Percentiles rank a stretch among this genome's conserved stretches.
Evolutionary conservation across 345 rosid species (phyloP).

Genomic region (Eutrema japonicum): DNA sequence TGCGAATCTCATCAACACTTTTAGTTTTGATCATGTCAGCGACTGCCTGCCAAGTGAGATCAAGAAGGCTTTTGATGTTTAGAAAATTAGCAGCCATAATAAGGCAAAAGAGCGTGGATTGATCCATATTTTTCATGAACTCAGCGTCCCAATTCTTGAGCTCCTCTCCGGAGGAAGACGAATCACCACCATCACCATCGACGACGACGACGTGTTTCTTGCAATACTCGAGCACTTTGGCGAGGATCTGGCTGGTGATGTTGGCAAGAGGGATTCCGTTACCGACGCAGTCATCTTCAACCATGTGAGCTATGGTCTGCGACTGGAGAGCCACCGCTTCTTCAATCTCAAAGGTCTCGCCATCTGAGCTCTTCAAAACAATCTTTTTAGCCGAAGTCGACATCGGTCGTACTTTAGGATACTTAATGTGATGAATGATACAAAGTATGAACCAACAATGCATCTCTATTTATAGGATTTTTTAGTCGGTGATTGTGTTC

Average conservation of each 20-base stretch:
- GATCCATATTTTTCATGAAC: neutral
- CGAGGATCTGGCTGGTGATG: neutral
- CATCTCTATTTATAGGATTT: too few species aligned
- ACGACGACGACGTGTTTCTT: neutral
- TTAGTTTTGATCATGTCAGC: conserved; percentile 6
- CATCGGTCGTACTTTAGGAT: neutral
- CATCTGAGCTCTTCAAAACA: conserved; percentile 5
- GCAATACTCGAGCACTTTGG: conserved; percentile 21
- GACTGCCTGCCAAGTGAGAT: neutral
- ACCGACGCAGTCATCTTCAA: neutral
- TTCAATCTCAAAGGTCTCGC: conserved; percentile 10
- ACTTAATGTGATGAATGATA: too few species aligned
- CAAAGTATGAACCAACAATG: too few species aligned
- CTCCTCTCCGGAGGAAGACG: neutral
- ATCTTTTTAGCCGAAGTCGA: neutral
- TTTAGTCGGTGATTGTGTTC: too few species aligned
- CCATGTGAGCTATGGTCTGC: neutral
- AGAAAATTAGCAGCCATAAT: neutral
- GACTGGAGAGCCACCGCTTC: conserved; percentile 17
- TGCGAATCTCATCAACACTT: neutral
- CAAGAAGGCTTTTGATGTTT: neutral
- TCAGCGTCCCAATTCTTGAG: conserved; percentile 1
- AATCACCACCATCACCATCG: neutral
- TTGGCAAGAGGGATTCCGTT: neutral
- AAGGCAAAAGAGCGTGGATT: neutral